Evolutionary conservation across 225 moss, liverwort and hornwort genomes (phyloP).

Genomic region (Lunularia cruciata): DNA sequence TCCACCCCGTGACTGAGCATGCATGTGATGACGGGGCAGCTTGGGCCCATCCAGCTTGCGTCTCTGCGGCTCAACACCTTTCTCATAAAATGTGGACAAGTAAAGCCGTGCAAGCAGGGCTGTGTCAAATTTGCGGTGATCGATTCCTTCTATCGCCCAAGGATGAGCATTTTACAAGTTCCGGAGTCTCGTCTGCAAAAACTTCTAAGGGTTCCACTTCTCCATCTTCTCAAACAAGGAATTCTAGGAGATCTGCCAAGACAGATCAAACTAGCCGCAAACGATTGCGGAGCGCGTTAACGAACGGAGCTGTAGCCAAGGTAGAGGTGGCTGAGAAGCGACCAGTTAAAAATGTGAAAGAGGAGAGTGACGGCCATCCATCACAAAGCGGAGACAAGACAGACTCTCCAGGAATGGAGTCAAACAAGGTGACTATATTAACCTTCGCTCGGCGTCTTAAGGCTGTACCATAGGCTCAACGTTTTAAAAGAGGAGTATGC

Average conservation of each 20-base stretch:
- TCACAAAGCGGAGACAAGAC: conserved; percentile 42
- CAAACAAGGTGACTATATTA: conserved; percentile 36
- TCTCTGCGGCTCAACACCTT: conserved; percentile 47
- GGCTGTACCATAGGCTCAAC: no score
- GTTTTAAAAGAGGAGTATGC: no score
- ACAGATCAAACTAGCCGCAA: conserved; percentile 63
- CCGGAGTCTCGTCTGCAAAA: conserved; percentile 51
- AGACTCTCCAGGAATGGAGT: conserved; percentile 28
- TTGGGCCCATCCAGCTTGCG: conserved; percentile 73
- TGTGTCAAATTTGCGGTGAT: conserved; percentile 73
- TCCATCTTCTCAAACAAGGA: conserved; percentile 40
- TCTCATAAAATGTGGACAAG: conserved; percentile 54
- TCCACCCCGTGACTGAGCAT: conserved; percentile 55
- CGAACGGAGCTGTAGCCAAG: conserved; percentile 61
- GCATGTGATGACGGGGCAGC: conserved; percentile 63
- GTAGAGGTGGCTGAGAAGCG: conserved; percentile 57
- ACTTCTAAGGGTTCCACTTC: conserved; percentile 54
- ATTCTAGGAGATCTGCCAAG: conserved; percentile 57
- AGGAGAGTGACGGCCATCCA: conserved; percentile 51
- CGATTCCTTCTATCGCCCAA: conserved; percentile 37
- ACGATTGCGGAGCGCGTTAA: conserved; percentile 75
- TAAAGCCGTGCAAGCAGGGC: conserved; percentile 48
- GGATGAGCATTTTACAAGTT: conserved; percentile 40
- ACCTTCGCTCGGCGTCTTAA: no score
- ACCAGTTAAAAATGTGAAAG: conserved; percentile 49